Evolutionary conservation across 2,329 filamentous ascomycete genomes (phyloP), one percentile per base, ranked within the genome.

Genomic region (Neofusicoccum sp.): DNA sequence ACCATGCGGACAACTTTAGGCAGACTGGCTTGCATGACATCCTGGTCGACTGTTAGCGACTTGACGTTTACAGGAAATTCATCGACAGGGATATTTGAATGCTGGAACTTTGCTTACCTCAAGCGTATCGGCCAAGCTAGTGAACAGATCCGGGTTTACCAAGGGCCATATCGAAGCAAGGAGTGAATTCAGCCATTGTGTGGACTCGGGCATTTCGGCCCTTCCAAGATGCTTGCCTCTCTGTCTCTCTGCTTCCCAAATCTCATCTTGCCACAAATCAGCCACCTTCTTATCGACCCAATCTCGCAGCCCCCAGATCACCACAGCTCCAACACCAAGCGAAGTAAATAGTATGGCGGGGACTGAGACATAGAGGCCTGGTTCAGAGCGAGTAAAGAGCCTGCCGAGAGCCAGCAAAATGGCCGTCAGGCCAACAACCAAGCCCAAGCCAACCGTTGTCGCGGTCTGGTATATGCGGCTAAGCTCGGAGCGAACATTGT

Each of bases 1-100:
- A 92, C 87, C 89, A 91, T 91, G 52, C 89, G 85, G 36, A 92
- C 82, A 39, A 89, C 74, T 63, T 83, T 86, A 0, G 90, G 89
- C 16, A 92, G 77, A 7, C 87, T 90, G 2, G 89, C 89, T 76
- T 92, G 90, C 90, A 92, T 92, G 52, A 92, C 87, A 72, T 92
- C 90, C 74, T 76, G 52, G 16, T 29, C 11, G 3, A 8, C 16
- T 37, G 36, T 4, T 22, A 34, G 34, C 12, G 39, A 29, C 22
- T 12, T 7, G 31, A 43, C 14, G 5, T 37, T 49, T 6, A 9
- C 12, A 52, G 4, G 34, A 34, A 16, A 29, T 14, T n/a, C 14
- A 4, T 37, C 49, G 6, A 9, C 12, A 52, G 4, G 34, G 22
- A 16, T n/a, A 6, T n/a, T 2, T 7, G 2, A 8, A 16, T 11